Evolutionary conservation across 768 basidiomycete species (phyloP), one percentile per base, ranked within the genome.

Genomic region (Russula vinacea): DNA sequence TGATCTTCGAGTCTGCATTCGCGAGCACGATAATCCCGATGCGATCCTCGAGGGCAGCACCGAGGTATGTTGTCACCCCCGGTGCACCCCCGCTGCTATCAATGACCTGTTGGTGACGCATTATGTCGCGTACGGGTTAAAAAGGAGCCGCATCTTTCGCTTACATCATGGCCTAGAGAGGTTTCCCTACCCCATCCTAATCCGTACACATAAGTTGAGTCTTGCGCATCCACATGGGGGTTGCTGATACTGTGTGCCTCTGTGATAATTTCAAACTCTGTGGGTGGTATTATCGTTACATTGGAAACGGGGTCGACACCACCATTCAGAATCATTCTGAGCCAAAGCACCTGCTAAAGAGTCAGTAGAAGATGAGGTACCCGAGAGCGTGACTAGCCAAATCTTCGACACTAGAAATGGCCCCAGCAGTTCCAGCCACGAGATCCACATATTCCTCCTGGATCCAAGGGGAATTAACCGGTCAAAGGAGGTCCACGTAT

Each of bases 361-460:
- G 40, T 56, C 3, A 29, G 45, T 17, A 22, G 37, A 4, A 37
- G 1, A 9, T 6, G 47, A n/a, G 42, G n/a, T 22, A 10, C 3
- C 42, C 5, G 22, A 39, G 35, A n/a, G 37, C n/a, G n/a, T n/a
- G 35, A 67, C 77, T 10, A 32, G 77, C 81, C 76, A 83, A 73
- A 44, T 82, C 81, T 24, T 74, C 63, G 0, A 72, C 73, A 32
- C 68, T 79, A 19, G 80, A 78, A 32, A 81, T 78, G 24, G 82
- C 56, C 1, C 80, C 81, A 2, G 76, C 80, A 0, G 80, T 62
- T 5, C 80, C 80, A 2, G 78, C 76, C 7, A 69, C 59, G 24
- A 75, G 52, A 1, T 70, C 68, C 5, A 62, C 6, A 35, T 60
- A 37, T 54, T 77, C 75, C 1, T 64, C 65, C 16, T 54, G 4